Evolutionary conservation across 371 early-diverging fungal species (phyloP).

Genomic region (Dentiscutata heterogama): DNA sequence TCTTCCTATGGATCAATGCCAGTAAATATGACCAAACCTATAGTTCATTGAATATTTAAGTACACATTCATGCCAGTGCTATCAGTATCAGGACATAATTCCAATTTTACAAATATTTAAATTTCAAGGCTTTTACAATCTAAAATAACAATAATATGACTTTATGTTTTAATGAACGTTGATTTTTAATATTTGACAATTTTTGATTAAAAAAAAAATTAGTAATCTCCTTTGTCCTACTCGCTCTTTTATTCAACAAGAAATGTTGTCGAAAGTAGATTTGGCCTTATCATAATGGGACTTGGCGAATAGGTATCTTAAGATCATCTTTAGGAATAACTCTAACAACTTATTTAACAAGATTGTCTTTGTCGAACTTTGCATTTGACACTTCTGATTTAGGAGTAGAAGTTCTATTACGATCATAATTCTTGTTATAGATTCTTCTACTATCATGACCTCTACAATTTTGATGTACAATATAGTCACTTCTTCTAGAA

Average conservation of each 20-base stretch:
- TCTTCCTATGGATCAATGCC: no score
- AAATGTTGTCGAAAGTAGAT: slow-evolving; percentile 98
- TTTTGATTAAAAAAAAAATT: not conserved
- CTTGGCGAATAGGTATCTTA: slow-evolving; percentile 60
- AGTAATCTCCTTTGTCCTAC: slow-evolving; percentile 56
- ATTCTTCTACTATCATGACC: slow-evolving; percentile 43
- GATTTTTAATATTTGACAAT: no score
- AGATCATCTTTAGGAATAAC: slow-evolving; percentile 16
- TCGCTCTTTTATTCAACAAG: slow-evolving; percentile 96
- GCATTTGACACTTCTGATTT: slow-evolving; percentile 90
- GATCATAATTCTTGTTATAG: slow-evolving; percentile 42
- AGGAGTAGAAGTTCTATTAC: slow-evolving; percentile 73
- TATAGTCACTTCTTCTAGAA: slow-evolving; percentile 59
- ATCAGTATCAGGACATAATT: no score
- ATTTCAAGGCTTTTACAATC: no score
- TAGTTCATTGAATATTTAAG: no score
- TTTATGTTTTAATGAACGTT: no score
- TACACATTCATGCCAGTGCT: no score
- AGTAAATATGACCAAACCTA: no score
- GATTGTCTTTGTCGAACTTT: slow-evolving; percentile 88
- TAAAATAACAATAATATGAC: no score
- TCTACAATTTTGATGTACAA: slow-evolving; percentile 51
- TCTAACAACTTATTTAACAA: slow-evolving; percentile 69
- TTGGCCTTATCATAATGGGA: slow-evolving; percentile 78
- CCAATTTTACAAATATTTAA: no score